phyloP scores from a whole-genome alignment of 2,329 filamentous ascomycete genomes.

The Herpotrichia juniperi region DNA sequence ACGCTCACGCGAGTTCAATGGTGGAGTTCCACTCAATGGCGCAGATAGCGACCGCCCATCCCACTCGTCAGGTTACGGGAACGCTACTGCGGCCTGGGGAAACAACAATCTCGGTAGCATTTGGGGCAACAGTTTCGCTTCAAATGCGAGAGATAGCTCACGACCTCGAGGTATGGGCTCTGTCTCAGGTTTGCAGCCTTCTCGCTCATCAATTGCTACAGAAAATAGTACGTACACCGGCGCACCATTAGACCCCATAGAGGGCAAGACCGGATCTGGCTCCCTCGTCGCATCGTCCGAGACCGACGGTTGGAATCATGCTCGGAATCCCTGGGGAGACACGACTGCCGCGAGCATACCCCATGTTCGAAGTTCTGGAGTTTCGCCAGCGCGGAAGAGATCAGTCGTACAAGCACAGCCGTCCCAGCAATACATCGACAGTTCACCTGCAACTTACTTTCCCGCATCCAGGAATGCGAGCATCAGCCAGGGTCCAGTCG shows the following conservation, averaged over 20 bases:
- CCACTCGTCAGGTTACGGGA: constrained; percentile 22
- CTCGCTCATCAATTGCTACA: constrained; percentile 24
- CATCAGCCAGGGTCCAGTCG: constrained; percentile 27
- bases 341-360: constrained; percentile 30
- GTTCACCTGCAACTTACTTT: constrained; percentile 32
- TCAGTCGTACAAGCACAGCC: constrained; percentile 44
- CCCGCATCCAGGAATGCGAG: constrained; percentile 27
- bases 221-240: constrained; percentile 36
- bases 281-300: constrained; percentile 73
- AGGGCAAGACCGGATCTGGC: constrained; percentile 70
- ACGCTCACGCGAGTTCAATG: constrained; percentile 36
- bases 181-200: not conserved
- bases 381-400: constrained; percentile 45
- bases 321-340: constrained; percentile 66
- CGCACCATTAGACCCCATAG: constrained; percentile 42
- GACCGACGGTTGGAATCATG: constrained; percentile 66
- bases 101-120: constrained; percentile 33
- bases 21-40: constrained; percentile 36
- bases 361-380: constrained; percentile 43
- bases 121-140: constrained; percentile 40
- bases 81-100: constrained; percentile 30
- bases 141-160: constrained; percentile 37
- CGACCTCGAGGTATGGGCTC: constrained; percentile 36
- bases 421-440: constrained; percentile 38
- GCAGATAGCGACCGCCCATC: constrained; percentile 34